phyloP scores from a whole-genome alignment of 2,329 filamentous ascomycete species.

The Bipolaris zeicola region DNA sequence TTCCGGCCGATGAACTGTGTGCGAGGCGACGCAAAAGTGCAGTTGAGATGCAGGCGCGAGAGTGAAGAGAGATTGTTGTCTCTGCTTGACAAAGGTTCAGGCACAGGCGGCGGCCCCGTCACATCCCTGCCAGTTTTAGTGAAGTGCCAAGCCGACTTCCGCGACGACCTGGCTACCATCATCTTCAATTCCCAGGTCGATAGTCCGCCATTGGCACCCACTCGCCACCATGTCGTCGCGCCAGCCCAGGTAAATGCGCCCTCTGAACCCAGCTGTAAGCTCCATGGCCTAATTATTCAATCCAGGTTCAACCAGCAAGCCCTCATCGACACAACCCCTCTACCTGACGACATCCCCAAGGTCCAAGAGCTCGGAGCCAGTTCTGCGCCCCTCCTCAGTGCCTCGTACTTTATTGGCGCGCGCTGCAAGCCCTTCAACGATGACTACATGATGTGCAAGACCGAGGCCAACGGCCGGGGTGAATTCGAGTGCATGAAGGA shows the following conservation, averaged over 20 bases:
- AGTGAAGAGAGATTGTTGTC: slow-evolving; percentile 18
- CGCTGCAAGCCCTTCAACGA: slow-evolving; percentile 96
- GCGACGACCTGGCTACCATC: slow-evolving; percentile 26
- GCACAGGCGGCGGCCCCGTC: slow-evolving; percentile 19
- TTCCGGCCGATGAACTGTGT: slow-evolving; percentile 7
- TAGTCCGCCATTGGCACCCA: slow-evolving; percentile 45
- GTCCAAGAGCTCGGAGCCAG: slow-evolving; percentile 93
- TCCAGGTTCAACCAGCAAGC: slow-evolving; percentile 89
- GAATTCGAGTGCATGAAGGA: slow-evolving; percentile 96
- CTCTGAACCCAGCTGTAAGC: slow-evolving; percentile 9
- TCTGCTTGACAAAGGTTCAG: slow-evolving; percentile 22
- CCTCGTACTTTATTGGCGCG: slow-evolving; percentile 95
- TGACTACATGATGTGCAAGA: slow-evolving; percentile 99
- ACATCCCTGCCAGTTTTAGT: slow-evolving; percentile 19
- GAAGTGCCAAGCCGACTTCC: slow-evolving; percentile 27
- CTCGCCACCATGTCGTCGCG: slow-evolving; percentile 63
- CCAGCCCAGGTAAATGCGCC: slow-evolving; percentile 60
- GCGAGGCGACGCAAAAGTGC: slow-evolving; percentile 11
- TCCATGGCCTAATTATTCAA: slow-evolving; percentile 28
- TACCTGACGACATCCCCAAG: slow-evolving; percentile 87
- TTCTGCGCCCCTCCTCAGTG: slow-evolving; percentile 89
- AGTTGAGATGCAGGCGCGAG: slow-evolving; percentile 13
- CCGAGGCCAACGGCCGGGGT: slow-evolving; percentile 84
- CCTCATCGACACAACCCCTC: slow-evolving; percentile 94
- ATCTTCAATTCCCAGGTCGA: slow-evolving; percentile 35